Conservation (phyloP, 2,329 filamentous ascomycete genomes). For the Sporothrix curviconia region DNA sequence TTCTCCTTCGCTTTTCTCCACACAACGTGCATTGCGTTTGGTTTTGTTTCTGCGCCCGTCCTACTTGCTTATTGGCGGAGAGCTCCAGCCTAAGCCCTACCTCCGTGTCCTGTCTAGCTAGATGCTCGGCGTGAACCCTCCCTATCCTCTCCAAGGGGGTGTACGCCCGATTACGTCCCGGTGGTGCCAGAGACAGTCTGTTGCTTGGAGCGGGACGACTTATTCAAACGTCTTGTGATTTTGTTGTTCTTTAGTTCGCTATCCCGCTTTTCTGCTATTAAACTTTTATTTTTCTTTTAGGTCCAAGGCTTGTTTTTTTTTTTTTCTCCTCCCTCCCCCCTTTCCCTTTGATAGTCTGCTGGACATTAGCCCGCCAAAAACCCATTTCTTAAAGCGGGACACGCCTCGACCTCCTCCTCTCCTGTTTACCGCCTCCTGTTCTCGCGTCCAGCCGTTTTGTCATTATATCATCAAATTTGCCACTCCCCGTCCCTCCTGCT, state of each 20-base stretch:
- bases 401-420: not conserved
- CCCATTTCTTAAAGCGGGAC: not conserved
- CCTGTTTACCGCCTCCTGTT: not conserved
- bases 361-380: not conserved
- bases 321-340: not conserved
- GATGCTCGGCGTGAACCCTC: not conserved
- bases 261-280: too few species aligned
- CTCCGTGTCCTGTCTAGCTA: not conserved
- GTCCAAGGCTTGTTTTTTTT: not conserved
- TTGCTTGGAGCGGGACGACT: not conserved
- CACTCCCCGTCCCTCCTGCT: not conserved
- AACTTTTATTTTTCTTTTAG: not conserved
- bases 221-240: not conserved
- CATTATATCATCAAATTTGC: conserved; percentile 14
- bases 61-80: too few species aligned
- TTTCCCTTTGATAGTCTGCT: conserved; percentile 1
- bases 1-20: not conserved
- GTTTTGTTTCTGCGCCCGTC: not conserved
- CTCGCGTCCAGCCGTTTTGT: not conserved
- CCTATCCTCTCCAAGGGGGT: too few species aligned
- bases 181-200: too few species aligned
- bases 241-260: not conserved
- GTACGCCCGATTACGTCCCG: not conserved
- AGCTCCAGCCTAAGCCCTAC: conserved; percentile 11
- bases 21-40: too few species aligned